Percentiles rank a stretch among this genome's conserved stretches.
phyloP scores from a whole-genome alignment of 306 rosid species.

The Oxytropis ochrocephala region DNA sequence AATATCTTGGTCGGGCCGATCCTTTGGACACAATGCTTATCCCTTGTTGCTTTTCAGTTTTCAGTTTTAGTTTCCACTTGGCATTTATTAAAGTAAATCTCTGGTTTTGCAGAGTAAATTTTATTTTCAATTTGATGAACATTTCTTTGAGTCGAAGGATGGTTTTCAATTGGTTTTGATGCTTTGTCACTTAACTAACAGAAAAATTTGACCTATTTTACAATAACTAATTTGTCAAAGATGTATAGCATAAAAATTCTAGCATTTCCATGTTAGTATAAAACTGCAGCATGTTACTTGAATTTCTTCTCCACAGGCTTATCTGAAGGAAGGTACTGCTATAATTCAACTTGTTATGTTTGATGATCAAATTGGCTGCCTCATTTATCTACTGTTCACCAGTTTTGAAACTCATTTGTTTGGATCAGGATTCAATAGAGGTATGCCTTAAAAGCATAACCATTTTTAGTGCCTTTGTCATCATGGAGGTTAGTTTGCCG shows the following conservation, averaged over 20 bases:
- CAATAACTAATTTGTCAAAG: slow-evolving; percentile 18
- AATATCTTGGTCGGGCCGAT: slow-evolving; percentile 5
- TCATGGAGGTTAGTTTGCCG: slow-evolving; percentile 84
- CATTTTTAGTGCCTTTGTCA: slow-evolving; percentile 61
- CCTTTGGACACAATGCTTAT: slow-evolving; percentile 9
- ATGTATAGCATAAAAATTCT: slow-evolving; percentile 32
- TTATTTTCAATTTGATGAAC: not conserved
- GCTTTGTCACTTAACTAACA: slow-evolving; percentile 20
- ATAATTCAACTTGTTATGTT: slow-evolving; percentile 89
- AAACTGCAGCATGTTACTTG: slow-evolving; percentile 89
- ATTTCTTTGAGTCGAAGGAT: not conserved
- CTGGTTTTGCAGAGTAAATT: not conserved
- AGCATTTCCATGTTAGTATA: slow-evolving; percentile 49
- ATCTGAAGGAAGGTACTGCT: slow-evolving; percentile 98
- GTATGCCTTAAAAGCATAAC: slow-evolving; percentile 98
- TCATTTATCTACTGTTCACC: slow-evolving; percentile 96
- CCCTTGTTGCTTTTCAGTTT: slow-evolving; percentile 5
- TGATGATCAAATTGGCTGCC: slow-evolving; percentile 96
- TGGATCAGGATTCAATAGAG: slow-evolving; percentile 99
- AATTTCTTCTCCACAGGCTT: slow-evolving; percentile 94
- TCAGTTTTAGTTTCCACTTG: slow-evolving; percentile 5
- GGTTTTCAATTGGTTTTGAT: slow-evolving; percentile 24
- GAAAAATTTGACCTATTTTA: slow-evolving; percentile 13
- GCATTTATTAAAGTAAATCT: not conserved
- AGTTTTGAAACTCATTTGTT: slow-evolving; percentile 91